Conservation (phyloP, 257 asterid genomes). For the Solanum corneliomulleri region DNA sequence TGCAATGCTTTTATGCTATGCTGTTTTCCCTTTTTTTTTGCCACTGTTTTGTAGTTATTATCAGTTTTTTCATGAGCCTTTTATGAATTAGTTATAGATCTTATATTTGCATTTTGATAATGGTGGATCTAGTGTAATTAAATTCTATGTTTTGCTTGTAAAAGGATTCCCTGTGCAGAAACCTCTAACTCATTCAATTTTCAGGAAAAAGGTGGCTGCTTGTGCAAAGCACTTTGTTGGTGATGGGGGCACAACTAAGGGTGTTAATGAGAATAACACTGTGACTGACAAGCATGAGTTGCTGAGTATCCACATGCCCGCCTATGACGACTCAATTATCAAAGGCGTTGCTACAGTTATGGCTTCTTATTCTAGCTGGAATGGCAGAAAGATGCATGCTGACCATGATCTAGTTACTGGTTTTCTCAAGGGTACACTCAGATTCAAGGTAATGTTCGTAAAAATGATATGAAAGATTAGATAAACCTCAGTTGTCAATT, state of each 20-base stretch:
- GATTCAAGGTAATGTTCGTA: conserved; percentile 49
- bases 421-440: conserved; percentile 63
- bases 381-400: conserved; percentile 74
- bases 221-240: conserved; percentile 95
- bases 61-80: neutral
- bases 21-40: neutral
- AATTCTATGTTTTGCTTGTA: neutral
- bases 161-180: neutral
- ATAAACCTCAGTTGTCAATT: neutral
- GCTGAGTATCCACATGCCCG: conserved; percentile 85
- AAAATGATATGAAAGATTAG: neutral
- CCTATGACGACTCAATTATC: conserved; percentile 56
- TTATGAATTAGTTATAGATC: neutral
- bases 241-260: conserved; percentile 84
- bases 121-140: neutral
- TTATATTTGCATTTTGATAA: neutral
- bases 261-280: conserved; percentile 64
- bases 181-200: neutral
- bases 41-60: neutral
- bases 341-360: conserved; percentile 76
- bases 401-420: conserved; percentile 65
- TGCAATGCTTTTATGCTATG: neutral
- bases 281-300: conserved; percentile 51
- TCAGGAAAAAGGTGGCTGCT: conserved; percentile 86
- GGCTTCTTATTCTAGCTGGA: conserved; percentile 95